Percentiles rank a stretch among this genome's conserved stretches.
These are phyloP conservation scores for Annulohypoxylon maeteangense DNA, from an alignment of 495 filamentous ascomycete genomes.

Conservation along the genomic window DNA sequence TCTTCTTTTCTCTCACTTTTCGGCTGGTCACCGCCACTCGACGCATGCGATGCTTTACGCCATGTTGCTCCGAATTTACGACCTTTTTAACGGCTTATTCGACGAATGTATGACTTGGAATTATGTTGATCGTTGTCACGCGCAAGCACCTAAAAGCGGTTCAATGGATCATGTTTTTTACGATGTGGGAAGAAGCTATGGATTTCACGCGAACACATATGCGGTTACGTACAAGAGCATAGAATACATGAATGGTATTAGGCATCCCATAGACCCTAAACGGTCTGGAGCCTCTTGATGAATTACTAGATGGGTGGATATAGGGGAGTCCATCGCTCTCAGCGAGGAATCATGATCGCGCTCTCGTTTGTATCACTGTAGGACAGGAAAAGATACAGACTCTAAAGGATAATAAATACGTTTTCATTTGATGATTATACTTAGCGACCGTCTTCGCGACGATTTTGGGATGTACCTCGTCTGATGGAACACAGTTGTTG, in stretches of 20 bases:
- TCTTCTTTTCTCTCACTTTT: constrained; percentile 41
- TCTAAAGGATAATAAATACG: constrained; percentile 34
- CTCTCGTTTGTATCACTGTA: constrained; percentile 38
- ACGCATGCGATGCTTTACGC: constrained; percentile 48
- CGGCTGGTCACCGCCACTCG: constrained; percentile 46
- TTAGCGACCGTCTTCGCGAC: background rate
- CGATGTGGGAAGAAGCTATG: constrained; percentile 46
- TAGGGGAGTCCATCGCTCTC: constrained; percentile 24
- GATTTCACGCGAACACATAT: constrained; percentile 42
- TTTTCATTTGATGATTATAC: constrained; percentile 32
- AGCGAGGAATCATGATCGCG: constrained; percentile 14
- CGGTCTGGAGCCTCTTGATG: constrained; percentile 33
- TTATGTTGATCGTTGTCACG: constrained; percentile 46
- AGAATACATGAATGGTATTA: constrained; percentile 40
- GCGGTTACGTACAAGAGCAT: constrained; percentile 46
- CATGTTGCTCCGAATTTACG: constrained; percentile 50
- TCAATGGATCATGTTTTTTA: constrained; percentile 47
- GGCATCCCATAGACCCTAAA: constrained; percentile 28
- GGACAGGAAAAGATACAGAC: constrained; percentile 34
- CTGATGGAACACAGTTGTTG: background rate
- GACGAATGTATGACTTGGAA: constrained; percentile 50
- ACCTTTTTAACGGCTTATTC: constrained; percentile 47
- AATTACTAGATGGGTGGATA: constrained; percentile 41
- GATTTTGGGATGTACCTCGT: too few species aligned
- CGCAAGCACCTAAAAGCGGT: constrained; percentile 47